These are phyloP conservation scores for Ceratonia siliqua DNA, from an alignment of 306 rosid species.

Conservation along the genomic window DNA sequence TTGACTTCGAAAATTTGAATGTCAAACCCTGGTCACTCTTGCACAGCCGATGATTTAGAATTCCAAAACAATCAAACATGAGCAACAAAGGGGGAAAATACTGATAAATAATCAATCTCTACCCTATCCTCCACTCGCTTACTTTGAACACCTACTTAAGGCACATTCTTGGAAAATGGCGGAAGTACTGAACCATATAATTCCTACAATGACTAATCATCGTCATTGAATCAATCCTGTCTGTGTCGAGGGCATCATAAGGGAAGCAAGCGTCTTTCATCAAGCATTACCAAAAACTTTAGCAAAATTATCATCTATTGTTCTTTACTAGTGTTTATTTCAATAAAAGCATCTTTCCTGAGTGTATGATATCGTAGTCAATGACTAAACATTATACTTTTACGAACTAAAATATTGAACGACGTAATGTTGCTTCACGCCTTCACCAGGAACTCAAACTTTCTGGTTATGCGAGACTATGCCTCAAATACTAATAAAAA, in stretches of 20 bases:
- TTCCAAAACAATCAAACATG: slow-evolving; percentile 23
- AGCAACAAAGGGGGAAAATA: background rate
- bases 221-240: slow-evolving; percentile 1
- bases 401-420: background rate
- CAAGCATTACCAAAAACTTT: background rate
- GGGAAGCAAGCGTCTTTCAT: slow-evolving; percentile 3
- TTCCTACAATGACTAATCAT: background rate
- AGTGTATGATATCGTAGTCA: background rate
- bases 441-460: slow-evolving; percentile 10
- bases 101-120: slow-evolving; percentile 26
- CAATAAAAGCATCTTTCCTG: background rate
- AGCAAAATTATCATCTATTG: background rate
- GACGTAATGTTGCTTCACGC: slow-evolving; percentile 6
- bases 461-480: background rate
- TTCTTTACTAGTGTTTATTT: background rate
- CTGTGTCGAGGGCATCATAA: background rate
- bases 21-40: background rate
- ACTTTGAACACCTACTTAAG: background rate
- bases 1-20: background rate
- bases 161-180: background rate
- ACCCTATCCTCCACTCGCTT: slow-evolving; percentile 24
- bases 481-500: background rate
- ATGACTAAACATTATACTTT: slow-evolving; percentile 7
- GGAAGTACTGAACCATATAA: background rate
- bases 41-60: background rate